Base-by-base conservation (phyloP, 257 asterid genomes). In the Ilex asprella region DNA sequence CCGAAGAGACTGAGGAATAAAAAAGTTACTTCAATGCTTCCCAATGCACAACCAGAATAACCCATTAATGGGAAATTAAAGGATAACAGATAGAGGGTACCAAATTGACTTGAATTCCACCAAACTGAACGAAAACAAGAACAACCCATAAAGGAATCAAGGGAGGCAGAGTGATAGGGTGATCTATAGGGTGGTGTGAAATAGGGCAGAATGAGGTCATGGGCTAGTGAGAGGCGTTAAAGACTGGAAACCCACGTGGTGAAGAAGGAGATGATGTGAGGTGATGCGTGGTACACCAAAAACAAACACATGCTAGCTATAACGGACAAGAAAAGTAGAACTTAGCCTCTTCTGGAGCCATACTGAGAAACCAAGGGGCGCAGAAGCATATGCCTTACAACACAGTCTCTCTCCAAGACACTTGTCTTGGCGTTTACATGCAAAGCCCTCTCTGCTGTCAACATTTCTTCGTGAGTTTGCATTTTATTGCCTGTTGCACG, bases 381-480 rank as follows among this genome's bases (percentile, higher is more conserved):
- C 16, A 12, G 0, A 6, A 21, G 27, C 27, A 21, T 8, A 35
- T 35, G 41, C 7, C 8, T 35, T 3, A 35, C 41, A 6, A 53
- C 30, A 53, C 10, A 21, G 6, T 49, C 7, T 21, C 55, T 54
- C 58, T 32, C 50, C 51, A 35, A 31, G 79, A 67, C 84, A 80
- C 75, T 55, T 78, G 81, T 76, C 69, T 53, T 8, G 16, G 68
- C 10, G 35, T 54, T 44, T 70, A 69, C 79, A 79, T 72, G 81
- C 63, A 62, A 43, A 73, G 27, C 31, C 16, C 9, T 58, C 54
- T 69, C 70, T 60, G 68, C 70, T 61, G 69, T 43, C 66, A 60
- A 56, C 64, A 47, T 60, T 54, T 46, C 59, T 5, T 29, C 30
- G 31, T 5, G 11, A 39, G 43, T 7, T 65, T 51, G 47, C 60